Conservation (phyloP, 1,139 yeast species). For the Geotrichum siamense region DNA sequence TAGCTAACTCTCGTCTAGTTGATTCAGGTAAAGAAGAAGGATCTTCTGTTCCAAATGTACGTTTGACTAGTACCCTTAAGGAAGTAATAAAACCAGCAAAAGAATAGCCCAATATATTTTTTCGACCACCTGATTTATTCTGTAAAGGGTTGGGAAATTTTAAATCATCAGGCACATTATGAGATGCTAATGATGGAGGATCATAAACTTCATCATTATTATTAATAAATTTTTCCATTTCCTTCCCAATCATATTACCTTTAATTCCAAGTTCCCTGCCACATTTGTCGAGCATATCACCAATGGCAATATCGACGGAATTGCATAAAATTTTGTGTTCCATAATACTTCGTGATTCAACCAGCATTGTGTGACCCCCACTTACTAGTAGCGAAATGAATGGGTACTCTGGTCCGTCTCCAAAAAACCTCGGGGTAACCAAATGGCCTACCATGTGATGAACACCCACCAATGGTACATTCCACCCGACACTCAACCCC, state of each 20-base stretch:
- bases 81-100: constrained; percentile 45
- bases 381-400: constrained; percentile 73
- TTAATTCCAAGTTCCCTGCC: constrained; percentile 73
- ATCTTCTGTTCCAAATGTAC: constrained; percentile 12
- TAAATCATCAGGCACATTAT: constrained; percentile 31
- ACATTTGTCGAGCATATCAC: constrained; percentile 90
- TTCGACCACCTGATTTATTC: constrained; percentile 42
- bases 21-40: constrained; percentile 21
- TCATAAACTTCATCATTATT: no score
- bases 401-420: constrained; percentile 49
- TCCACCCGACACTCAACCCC: constrained; percentile 75
- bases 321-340: constrained; percentile 69
- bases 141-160: constrained; percentile 48
- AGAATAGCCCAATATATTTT: constrained; percentile 49
- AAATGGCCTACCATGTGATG: constrained; percentile 96
- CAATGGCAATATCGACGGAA: constrained; percentile 84
- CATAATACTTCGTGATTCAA: constrained; percentile 50
- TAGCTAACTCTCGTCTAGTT: constrained; percentile 43
- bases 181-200: constrained; percentile 30
- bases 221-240: constrained; percentile 55
- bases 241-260: constrained; percentile 84
- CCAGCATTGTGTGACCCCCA: constrained; percentile 95
- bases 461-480: constrained; percentile 74
- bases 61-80: constrained; percentile 20
- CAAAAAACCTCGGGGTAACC: constrained; percentile 51